Percentiles rank a stretch among this genome's conserved stretches.
Conservation (phyloP, 2,329 filamentous ascomycete genomes). For the Diaporthe sp. region DNA sequence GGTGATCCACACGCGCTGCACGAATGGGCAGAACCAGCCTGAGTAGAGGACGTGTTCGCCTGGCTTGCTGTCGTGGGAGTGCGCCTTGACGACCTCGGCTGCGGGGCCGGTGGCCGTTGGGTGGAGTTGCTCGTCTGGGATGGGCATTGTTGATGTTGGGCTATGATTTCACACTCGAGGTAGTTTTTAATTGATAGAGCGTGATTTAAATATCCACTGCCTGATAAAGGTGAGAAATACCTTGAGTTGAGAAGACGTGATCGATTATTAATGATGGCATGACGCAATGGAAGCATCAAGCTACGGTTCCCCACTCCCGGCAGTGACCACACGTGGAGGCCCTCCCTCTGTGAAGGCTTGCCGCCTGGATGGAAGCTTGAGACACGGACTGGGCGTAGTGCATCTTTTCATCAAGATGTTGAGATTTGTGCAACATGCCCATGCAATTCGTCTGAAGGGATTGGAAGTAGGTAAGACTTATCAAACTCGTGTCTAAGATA, state of each 20-base stretch:
- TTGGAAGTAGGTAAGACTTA: no score
- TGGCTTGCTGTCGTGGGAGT: slow-evolving; percentile 50
- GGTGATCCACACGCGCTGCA: slow-evolving; percentile 78
- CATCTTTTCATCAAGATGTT: not conserved
- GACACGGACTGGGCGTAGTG: no score
- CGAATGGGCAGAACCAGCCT: slow-evolving; percentile 77
- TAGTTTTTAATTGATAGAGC: no score
- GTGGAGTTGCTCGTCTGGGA: slow-evolving; percentile 50
- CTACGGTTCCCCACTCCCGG: slow-evolving; percentile 11
- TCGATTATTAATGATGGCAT: slow-evolving; percentile 17
- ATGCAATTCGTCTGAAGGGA: not conserved
- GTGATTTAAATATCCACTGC: no score
- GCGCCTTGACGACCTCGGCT: slow-evolving; percentile 53
- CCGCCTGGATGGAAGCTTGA: no score
- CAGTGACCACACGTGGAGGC: not conserved
- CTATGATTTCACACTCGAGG: no score
- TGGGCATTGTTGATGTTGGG: slow-evolving; percentile 47
- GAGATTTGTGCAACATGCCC: no score
- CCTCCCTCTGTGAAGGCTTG: not conserved
- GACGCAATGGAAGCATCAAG: slow-evolving; percentile 15
- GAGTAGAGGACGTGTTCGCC: slow-evolving; percentile 65
- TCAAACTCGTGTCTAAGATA: no score
- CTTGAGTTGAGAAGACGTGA: not conserved
- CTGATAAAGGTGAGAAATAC: not conserved
- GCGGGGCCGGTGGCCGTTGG: slow-evolving; percentile 63